Base-by-base conservation (phyloP, 805 yeast genomes). In the Candida maesae region DNA sequence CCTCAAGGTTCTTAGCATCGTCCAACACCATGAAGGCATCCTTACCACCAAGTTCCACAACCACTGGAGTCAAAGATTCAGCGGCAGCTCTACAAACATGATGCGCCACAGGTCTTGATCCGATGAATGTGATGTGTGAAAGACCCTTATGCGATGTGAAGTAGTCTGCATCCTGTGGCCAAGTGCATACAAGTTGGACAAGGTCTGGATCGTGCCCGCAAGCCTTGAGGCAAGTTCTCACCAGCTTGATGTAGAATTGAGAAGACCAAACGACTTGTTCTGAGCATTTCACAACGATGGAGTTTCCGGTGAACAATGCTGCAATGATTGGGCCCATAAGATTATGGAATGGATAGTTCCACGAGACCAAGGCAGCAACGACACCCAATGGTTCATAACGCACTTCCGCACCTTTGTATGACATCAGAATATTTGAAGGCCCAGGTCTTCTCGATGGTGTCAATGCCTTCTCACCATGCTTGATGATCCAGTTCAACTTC, bases 261-360 rank as follows among this genome's bases (percentile, higher is more conserved):
- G 96, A 85, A 10, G 96, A 85, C 98, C 98, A 93, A 30, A 87
- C 82, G 2, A 93, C 99, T 55, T 88, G 85, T 64, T 93, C 99
- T 10, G 96, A 87, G 66, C 99, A 91, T 61, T 93, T 93, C 39
- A 93, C 79, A 9, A 93, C 82, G 33, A 89, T 81, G 6, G 90
- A 89, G 57, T 93, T 91, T 5, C 99, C 99, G 5, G 96, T 79
- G 58, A 90, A 87, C 19, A 93, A 62, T 2, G 91, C 78, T 2
- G 98, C 95, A 42, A 90, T 79, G 2, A 93, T 71, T 2, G 99
- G 99, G 3, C 97, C 97, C 71, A 93, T 65, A 38, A 90, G 67
- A 62, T 93, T 93, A 61, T 93, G 99, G 63, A 93, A 81, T 0
- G 99, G 99, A 60, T 93, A 93, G 59, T 93, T 93, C 99, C 99